Evolutionary conservation across 106 monocot species (phyloP).

Genomic region (Dendrobium huoshanense): DNA sequence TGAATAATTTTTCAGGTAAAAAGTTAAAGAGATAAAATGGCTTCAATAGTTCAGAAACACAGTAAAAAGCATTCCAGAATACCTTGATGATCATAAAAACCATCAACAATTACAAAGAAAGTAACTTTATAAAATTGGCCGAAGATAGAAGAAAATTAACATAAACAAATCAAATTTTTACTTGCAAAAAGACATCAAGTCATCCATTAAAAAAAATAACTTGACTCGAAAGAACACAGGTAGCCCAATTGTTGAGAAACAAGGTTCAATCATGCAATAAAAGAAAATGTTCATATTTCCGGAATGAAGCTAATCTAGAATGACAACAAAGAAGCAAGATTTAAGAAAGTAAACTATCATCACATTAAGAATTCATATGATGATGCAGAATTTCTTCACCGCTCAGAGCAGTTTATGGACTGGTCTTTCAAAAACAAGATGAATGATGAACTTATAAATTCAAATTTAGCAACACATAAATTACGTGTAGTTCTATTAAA

Average conservation of each 20-base stretch:
- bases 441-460: neutral
- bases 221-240: neutral
- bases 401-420: neutral
- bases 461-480: too few relatives aligned
- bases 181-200: neutral
- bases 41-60: too few relatives aligned
- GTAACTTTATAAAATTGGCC: neutral
- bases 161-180: neutral
- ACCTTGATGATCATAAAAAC: neutral
- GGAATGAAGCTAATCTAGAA: neutral
- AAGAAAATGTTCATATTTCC: neutral
- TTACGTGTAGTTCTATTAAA: too few relatives aligned
- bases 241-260: neutral
- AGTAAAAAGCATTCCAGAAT: too few relatives aligned
- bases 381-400: neutral
- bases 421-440: neutral
- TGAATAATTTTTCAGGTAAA: neutral
- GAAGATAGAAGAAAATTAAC: neutral
- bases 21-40: neutral
- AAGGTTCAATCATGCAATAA: neutral
- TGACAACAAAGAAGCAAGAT: neutral
- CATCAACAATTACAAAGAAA: conserved; percentile 2
- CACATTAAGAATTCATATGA: neutral
- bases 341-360: neutral
- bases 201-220: neutral